Evolutionary conservation across 106 monocot genomes (phyloP).

Genomic region (Dendrobium officinale): DNA sequence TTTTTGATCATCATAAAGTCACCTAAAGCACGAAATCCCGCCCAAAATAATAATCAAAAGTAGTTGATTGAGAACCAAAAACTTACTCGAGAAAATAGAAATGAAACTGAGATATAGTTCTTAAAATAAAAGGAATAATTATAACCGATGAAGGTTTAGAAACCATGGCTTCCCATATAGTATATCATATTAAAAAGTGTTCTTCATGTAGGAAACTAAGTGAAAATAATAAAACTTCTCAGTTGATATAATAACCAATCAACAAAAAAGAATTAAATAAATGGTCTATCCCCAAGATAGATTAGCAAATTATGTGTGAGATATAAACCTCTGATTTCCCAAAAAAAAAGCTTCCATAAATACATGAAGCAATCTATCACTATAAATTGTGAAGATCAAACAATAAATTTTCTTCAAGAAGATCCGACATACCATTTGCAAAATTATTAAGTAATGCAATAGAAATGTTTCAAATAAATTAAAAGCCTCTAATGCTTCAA

Average conservation of each 20-base stretch:
- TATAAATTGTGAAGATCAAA: not conserved
- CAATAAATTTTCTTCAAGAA: not conserved
- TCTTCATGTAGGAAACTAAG: not conserved
- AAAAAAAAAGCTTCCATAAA: not conserved
- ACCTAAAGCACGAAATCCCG: not conserved
- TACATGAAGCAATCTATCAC: not conserved
- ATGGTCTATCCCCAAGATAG: not conserved
- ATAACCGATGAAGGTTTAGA: not conserved
- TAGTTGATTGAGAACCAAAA: not conserved
- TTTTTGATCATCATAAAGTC: not conserved
- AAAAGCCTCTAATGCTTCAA: no score
- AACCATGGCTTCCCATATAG: not conserved
- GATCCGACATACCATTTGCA: not conserved
- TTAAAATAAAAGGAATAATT: not conserved
- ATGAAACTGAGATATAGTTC: not conserved
- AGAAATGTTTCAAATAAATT: not conserved
- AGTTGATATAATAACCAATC: not conserved
- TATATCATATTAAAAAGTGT: not conserved
- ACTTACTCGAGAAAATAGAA: not conserved
- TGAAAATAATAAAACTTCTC: not conserved
- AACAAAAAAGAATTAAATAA: not conserved
- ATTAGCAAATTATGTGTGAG: not conserved
- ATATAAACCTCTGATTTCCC: not conserved
- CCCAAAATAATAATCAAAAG: not conserved
- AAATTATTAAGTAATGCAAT: not conserved